Evolutionary conservation across 2,329 filamentous ascomycete genomes (phyloP), one percentile per base, ranked within the genome.

Genomic region (Fusarium tupiense): DNA sequence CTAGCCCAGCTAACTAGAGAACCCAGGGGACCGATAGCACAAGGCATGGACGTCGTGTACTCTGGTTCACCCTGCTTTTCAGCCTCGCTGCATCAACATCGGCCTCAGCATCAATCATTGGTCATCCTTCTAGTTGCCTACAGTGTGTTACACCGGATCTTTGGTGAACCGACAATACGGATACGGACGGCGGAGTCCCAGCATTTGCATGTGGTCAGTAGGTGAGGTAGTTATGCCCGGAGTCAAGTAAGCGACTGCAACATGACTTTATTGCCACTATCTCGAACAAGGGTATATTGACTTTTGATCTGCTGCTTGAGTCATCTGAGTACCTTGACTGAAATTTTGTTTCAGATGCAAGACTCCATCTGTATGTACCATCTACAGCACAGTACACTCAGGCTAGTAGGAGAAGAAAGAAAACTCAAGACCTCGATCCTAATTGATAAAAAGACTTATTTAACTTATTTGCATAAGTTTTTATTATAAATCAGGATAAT

Each of bases 191-290:
- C 14, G 33, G 46, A 29, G 44, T 59, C 10, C 33, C 46, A 38
- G 19, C 20, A 43, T 65, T 69, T 64, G 49, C 35, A 64, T 64
- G 44, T 52, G 66, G 35, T 41, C 49, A 52, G 40, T 37, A 64
- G 40, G 31, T 41, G 20, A 47, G 40, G 12, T 33, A 14, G 31
- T 47, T 37, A 61, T 43, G 58, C n/a, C 29, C 50, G 64, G 64
- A 53, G 64, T 43, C 57, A 64, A 50, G 50, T 59, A 70, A 70
- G 67, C 67, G 67, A 65, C 60, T 64, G 65, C 26, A 64, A 50
- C 44, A 40, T 69, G 58, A 49, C 33, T 33, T 44, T 53, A 29
- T 70, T 70, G 67, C 67, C 66, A 70, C 67, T 70, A 70, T 70
- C 67, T 70, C 13, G 40, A 58, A 43, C 66, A 64, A 65, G 67